These are phyloP conservation scores for Colletotrichum melonis DNA, from an alignment of 2,329 filamentous ascomycete species.

Conservation along the genomic window DNA sequence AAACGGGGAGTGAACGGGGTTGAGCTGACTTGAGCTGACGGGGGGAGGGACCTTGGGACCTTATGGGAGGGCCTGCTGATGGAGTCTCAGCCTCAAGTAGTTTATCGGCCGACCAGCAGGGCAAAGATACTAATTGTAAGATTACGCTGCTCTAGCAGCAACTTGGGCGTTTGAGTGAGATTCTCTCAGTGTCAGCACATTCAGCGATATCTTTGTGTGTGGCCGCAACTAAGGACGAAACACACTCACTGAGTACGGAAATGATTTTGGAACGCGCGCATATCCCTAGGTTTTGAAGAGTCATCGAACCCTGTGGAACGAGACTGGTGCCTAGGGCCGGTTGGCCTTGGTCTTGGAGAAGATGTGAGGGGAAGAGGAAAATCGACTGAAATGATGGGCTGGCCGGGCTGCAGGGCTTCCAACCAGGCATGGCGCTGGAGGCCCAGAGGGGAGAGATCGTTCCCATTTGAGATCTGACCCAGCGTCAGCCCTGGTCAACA, in stretches of 20 bases:
- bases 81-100: constrained; percentile 51
- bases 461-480: constrained; percentile 23
- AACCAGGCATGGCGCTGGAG: constrained; percentile 14
- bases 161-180: not conserved
- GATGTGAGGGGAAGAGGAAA: constrained; percentile 18
- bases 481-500: not conserved
- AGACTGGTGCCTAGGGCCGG: constrained; percentile 18
- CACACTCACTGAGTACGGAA: constrained; percentile 1
- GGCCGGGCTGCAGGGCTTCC: constrained; percentile 3
- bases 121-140: not conserved
- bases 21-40: constrained; percentile 7
- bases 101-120: constrained; percentile 23
- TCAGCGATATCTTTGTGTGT: not conserved
- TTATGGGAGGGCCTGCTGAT: constrained; percentile 51
- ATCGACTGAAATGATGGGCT: constrained; percentile 8
- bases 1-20: constrained; percentile 11
- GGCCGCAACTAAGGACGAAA: not conserved
- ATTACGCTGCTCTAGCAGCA: not conserved
- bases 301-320: constrained; percentile 32
- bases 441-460: not conserved
- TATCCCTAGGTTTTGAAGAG: constrained; percentile 20
- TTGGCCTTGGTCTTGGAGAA: not conserved
- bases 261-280: constrained; percentile 3
- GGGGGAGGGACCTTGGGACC: constrained; percentile 35
- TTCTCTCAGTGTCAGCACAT: not conserved